Percentiles rank a stretch among this genome's conserved stretches.
Conservation (phyloP, 176 grass and related monocot species). For the Oryza glaberrima region DNA sequence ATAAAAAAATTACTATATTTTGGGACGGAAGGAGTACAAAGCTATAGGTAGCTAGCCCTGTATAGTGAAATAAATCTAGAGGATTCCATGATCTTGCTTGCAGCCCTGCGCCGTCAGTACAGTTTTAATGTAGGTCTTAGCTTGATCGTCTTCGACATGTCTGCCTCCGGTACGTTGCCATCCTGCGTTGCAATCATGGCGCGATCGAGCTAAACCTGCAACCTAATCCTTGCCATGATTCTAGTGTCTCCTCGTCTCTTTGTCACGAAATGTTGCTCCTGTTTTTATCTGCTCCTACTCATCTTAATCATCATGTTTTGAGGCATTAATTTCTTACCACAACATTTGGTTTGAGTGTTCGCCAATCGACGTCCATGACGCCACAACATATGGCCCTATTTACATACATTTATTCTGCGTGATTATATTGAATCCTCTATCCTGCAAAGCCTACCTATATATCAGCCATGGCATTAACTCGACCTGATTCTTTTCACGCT, state of each 20-base stretch:
- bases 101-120: background rate
- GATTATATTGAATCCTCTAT: constrained; percentile 11
- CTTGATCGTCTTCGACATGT: background rate
- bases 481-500: background rate
- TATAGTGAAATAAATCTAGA: background rate
- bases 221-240: constrained; percentile 29
- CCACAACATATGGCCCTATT: background rate
- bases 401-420: background rate
- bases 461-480: background rate
- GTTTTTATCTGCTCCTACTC: constrained; percentile 7
- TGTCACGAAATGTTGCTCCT: background rate
- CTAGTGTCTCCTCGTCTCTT: background rate
- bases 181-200: background rate
- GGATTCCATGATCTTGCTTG: background rate
- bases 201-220: background rate
- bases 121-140: constrained; percentile 16
- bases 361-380: background rate
- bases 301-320: background rate
- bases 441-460: background rate
- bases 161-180: background rate
- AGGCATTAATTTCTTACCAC: background rate
- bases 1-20: no score
- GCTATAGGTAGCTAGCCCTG: background rate
- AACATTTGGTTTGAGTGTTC: background rate
- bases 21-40: background rate